Evolutionary conservation across 2,329 filamentous ascomycete species (phyloP).

Genomic region (Cylindrodendrum hubeiense): DNA sequence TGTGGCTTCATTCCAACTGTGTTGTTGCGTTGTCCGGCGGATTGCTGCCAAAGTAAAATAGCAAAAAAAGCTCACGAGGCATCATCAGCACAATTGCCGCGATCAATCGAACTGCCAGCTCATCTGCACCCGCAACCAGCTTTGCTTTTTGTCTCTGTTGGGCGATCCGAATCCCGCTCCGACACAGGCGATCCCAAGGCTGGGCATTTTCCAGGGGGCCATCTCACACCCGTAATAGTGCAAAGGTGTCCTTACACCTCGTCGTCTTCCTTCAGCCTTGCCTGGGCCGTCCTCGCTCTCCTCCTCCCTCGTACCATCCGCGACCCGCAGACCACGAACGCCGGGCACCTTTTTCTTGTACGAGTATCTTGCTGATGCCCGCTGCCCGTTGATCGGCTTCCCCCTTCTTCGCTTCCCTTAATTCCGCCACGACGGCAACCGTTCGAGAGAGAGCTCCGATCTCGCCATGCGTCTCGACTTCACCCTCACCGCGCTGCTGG

Average conservation of each 20-base stretch:
- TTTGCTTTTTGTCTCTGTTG: background rate
- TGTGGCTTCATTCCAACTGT: slow-evolving; percentile 7
- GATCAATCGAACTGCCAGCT: background rate
- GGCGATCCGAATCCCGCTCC: background rate
- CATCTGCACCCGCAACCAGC: background rate
- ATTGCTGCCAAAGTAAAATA: background rate
- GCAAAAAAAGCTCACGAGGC: background rate
- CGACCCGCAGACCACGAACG: slow-evolving; percentile 19
- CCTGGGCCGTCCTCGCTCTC: slow-evolving; percentile 27
- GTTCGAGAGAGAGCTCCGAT: slow-evolving; percentile 24
- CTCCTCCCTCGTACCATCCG: slow-evolving; percentile 19
- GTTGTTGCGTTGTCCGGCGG: background rate
- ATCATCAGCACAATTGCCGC: background rate
- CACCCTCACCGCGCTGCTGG: slow-evolving; percentile 57
- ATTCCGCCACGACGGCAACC: background rate
- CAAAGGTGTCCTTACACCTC: slow-evolving; percentile 41
- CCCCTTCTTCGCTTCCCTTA: slow-evolving; percentile 16
- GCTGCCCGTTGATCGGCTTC: slow-evolving; percentile 23
- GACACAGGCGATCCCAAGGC: background rate
- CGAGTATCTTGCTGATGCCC: slow-evolving; percentile 14
- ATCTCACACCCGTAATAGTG: slow-evolving; percentile 35
- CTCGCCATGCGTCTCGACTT: slow-evolving; percentile 59
- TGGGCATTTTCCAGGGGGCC: slow-evolving; percentile 1
- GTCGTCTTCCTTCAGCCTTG: slow-evolving; percentile 38
- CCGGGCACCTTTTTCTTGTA: slow-evolving; percentile 17